Evolutionary conservation across 176 grass and related monocot species (phyloP).

Genomic region (Puya raimondii): DNA sequence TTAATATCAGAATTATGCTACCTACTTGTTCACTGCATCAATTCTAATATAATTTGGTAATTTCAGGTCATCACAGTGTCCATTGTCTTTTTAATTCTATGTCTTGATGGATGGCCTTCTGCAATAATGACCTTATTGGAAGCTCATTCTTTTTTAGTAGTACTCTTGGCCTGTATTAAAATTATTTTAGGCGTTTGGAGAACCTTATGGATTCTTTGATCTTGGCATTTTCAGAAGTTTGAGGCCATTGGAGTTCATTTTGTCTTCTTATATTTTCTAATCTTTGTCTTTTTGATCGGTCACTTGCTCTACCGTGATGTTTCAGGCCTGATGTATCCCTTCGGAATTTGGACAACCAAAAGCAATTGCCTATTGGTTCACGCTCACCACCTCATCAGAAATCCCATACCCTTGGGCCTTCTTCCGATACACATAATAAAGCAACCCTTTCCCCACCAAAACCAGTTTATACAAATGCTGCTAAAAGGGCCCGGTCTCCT

Average conservation of each 20-base stretch:
- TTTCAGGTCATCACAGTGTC: too few relatives aligned
- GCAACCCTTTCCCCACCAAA: conserved; percentile 31
- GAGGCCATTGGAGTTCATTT: not conserved
- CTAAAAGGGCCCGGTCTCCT: conserved; percentile 26
- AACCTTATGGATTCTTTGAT: too few relatives aligned
- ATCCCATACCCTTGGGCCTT: conserved; percentile 2
- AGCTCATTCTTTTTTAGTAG: too few relatives aligned
- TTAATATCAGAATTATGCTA: not conserved
- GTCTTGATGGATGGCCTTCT: too few relatives aligned
- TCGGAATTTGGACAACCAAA: conserved; percentile 31
- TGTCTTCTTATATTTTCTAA: conserved; percentile 6
- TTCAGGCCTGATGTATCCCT: conserved; percentile 38
- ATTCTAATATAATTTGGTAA: too few relatives aligned
- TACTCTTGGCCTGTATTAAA: too few relatives aligned
- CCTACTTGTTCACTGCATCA: not conserved
- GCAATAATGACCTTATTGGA: too few relatives aligned
- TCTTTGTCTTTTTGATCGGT: conserved; percentile 2
- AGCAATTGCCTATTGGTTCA: conserved; percentile 20
- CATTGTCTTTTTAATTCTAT: too few relatives aligned
- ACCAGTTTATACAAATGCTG: conserved; percentile 19
- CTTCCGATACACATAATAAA: conserved; percentile 25
- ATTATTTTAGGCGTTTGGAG: too few relatives aligned
- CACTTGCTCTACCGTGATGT: not conserved
- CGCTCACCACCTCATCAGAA: conserved; percentile 28
- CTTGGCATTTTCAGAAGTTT: not conserved